These are phyloP conservation scores for Forsythia suspensa DNA, from an alignment of 257 asterid species.

Conservation along the genomic window DNA sequence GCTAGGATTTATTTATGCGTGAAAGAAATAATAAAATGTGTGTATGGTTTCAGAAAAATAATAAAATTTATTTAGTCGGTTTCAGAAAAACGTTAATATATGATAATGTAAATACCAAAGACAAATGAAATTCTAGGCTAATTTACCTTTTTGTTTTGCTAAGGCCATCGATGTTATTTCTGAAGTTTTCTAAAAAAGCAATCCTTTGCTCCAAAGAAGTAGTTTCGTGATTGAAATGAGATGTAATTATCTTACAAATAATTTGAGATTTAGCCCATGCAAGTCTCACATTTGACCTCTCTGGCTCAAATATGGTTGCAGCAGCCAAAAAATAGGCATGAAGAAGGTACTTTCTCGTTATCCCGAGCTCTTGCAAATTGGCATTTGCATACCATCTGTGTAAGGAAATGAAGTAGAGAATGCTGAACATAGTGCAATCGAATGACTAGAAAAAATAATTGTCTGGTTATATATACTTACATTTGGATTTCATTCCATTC, in stretches of 20 bases:
- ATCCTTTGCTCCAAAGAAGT: background rate
- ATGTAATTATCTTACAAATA: conserved; percentile 26
- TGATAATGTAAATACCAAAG: too few species aligned
- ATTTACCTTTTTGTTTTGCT: conserved; percentile 22
- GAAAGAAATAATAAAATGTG: too few species aligned
- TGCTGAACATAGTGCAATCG: background rate
- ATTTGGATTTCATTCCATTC: conserved; percentile 45
- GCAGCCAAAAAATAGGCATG: conserved; percentile 38
- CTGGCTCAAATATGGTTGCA: conserved; percentile 41
- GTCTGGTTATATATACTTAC: conserved; percentile 5
- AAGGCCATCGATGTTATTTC: background rate
- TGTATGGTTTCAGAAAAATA: too few species aligned
- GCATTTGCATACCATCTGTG: conserved; percentile 40
- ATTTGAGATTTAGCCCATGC: conserved; percentile 45
- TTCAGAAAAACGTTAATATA: too few species aligned
- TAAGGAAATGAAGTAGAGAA: background rate
- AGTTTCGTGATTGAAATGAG: conserved; percentile 15
- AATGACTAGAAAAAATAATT: background rate
- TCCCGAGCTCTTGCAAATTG: conserved; percentile 31
- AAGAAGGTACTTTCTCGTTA: conserved; percentile 34
- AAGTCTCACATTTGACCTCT: conserved; percentile 36
- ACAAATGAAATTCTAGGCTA: too few species aligned
- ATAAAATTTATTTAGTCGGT: too few species aligned
- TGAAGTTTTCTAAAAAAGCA: conserved; percentile 7
- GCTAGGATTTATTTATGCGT: too few species aligned